Conservation (phyloP, 2,329 filamentous ascomycete genomes). For the Xenoacremonium recifei region DNA sequence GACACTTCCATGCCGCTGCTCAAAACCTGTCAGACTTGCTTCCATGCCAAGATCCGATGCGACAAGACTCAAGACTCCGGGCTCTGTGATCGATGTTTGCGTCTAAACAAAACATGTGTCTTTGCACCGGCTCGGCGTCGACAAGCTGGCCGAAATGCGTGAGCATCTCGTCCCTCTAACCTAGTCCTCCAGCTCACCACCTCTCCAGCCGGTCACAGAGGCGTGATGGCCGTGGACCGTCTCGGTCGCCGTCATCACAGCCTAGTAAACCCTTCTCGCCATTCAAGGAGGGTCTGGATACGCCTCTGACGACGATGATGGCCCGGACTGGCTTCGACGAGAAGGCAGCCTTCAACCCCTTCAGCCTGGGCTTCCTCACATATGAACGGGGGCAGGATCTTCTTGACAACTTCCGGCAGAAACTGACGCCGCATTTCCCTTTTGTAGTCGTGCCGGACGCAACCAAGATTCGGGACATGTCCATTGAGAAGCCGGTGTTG, state of each 20-base stretch:
- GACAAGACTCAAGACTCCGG: slow-evolving; percentile 32
- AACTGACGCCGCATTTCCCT: slow-evolving; percentile 27
- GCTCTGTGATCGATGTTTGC: slow-evolving; percentile 31
- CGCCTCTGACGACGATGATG: slow-evolving; percentile 4
- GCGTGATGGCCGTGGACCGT: background rate
- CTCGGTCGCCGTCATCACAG: slow-evolving; percentile 13
- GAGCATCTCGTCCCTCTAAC: background rate
- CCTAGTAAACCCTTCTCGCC: slow-evolving; percentile 4
- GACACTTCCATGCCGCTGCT: slow-evolving; percentile 10
- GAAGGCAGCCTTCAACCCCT: slow-evolving; percentile 20
- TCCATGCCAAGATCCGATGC: slow-evolving; percentile 35
- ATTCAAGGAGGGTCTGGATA: slow-evolving; percentile 6
- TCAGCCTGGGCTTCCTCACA: slow-evolving; percentile 19
- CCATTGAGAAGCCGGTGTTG: slow-evolving; percentile 20
- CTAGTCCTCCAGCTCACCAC: background rate
- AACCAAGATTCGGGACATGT: slow-evolving; percentile 16
- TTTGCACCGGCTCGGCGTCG: slow-evolving; percentile 31
- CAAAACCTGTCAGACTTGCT: slow-evolving; percentile 35
- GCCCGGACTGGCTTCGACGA: slow-evolving; percentile 12
- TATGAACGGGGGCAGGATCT: slow-evolving; percentile 24
- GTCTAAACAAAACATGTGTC: slow-evolving; percentile 30
- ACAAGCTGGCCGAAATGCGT: slow-evolving; percentile 18
- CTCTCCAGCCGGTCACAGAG: background rate
- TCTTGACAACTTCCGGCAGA: slow-evolving; percentile 20
- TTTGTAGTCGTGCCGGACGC: slow-evolving; percentile 26